Conservation (phyloP, 495 filamentous ascomycete species). For the Gamarada debralockiae region DNA sequence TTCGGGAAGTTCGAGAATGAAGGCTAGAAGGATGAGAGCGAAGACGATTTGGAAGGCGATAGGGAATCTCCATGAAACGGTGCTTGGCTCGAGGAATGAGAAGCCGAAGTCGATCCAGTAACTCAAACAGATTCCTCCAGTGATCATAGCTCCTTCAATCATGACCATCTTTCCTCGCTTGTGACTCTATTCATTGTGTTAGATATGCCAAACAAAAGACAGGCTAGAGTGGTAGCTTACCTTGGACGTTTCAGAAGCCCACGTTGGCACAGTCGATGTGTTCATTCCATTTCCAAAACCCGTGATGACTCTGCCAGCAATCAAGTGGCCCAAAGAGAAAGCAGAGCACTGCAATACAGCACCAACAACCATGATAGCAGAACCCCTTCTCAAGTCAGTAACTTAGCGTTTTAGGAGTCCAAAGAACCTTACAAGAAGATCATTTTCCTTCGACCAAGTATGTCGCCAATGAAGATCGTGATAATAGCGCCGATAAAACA, state of each 20-base stretch:
- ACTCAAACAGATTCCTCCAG: conserved; percentile 65
- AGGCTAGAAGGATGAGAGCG: conserved; percentile 53
- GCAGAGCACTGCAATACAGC: conserved; percentile 61
- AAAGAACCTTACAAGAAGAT: conserved; percentile 47
- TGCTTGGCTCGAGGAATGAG: conserved; percentile 57
- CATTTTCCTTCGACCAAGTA: conserved; percentile 63
- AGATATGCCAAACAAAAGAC: too few species aligned
- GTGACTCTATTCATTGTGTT: conserved; percentile 1
- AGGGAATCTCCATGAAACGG: conserved; percentile 71
- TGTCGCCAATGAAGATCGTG: conserved; percentile 68
- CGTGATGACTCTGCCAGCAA: conserved; percentile 62
- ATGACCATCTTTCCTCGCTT: conserved; percentile 72
- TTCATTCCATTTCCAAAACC: conserved; percentile 67
- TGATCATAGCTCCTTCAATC: conserved; percentile 72
- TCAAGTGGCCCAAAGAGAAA: conserved; percentile 56
- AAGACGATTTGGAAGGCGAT: conserved; percentile 71
- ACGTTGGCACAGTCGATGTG: conserved; percentile 67
- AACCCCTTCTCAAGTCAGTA: conserved; percentile 34
- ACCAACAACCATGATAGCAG: conserved; percentile 67
- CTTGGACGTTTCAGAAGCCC: conserved; percentile 76
- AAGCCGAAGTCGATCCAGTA: conserved; percentile 77
- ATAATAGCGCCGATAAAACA: conserved; percentile 69
- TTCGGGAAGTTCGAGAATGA: conserved; percentile 65
- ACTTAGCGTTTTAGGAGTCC: too few species aligned
- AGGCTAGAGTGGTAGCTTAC: conserved; percentile 42